Base-by-base conservation (phyloP, 805 yeast species). In the Sugiyamaella lignohabitans region DNA sequence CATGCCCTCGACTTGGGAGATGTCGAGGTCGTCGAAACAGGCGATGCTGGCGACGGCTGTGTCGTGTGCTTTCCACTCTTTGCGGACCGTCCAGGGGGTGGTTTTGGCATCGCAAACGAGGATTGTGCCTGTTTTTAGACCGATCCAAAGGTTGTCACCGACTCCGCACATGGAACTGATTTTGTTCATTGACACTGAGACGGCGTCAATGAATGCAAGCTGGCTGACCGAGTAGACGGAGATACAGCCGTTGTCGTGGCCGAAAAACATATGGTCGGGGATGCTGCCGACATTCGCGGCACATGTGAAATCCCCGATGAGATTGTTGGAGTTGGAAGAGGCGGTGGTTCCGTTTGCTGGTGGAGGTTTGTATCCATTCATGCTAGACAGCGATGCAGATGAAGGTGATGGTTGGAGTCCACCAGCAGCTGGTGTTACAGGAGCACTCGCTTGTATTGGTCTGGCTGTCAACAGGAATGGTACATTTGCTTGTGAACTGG, bases 201-300 rank as follows among this genome's bases (percentile, higher is more conserved):
- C 58, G 27, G 59, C 56, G 18, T 64, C 60, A 4, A 60, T 45
- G 14, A 63, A 65, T 2, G 56, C 43, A 42, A 54, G 42, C 30
- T 46, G 38, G 0, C 63, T 27, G 2, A 50, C 45, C 2, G 64
- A 57, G 46, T 54, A 62, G 4, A 65, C 59, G 1, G 68, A 50
- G 17, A 68, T 55, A 29, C 61, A 55, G 3, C 72, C 72, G 46
- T 66, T 68, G 14, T 68, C 68, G 32, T 67, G 72, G 11, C 73
- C 73, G 49, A 67, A 61, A 40, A 59, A 66, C 1, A 64, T 63
- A 20, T 47, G 34, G 19, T 62, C 67, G 1, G 59, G 54, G 18
- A 32, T 51, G 39, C 39, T 18, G 16, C 52, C 53, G n/a, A 52
- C 36, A 18, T 34, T 41, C 1, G 64, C 55, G 0, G 59, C 64